Evolutionary conservation across 495 filamentous ascomycete species (phyloP), one percentile per base, ranked within the genome.

Genomic region (Penicillium soppii): DNA sequence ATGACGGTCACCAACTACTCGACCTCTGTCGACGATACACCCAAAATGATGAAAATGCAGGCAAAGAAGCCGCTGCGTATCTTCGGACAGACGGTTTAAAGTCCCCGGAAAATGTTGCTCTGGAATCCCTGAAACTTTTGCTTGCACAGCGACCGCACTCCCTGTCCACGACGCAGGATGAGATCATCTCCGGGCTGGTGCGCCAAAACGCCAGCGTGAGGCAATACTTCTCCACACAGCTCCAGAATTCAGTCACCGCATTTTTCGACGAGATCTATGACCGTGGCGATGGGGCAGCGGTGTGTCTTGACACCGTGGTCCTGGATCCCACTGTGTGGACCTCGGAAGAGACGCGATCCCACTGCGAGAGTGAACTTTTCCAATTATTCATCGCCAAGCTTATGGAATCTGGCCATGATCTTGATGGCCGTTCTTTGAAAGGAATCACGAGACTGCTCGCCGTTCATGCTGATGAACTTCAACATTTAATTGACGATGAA

Each of bases 401-500:
- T 43, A 81, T 86, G 72, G 77, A 79, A 54, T 79, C 80, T 8
- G 82, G 80, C 35, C 75, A 82, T 42, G 81, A 83, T 50, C 64
- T 80, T 26, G 80, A 84, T 36, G 76, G 79, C 41, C 74, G 78
- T 17, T 78, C 82, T 6, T 73, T 87, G 62, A 82, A 83, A 56
- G 82, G 78, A 21, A 78, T 89, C 42, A 77, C 86, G 12, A 74
- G 82, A 46, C 67, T 88, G 10, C 73, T 89, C 15, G 78, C 80
- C 20, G 74, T 79, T n/a, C 78, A 82, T 52, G 80, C 82, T 0
- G 71, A 64, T 1, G 72, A 75, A 42, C 59, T 95, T 43, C 80
- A 85, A 53, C 69, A 75, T 32, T 66, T 91, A 40, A 77, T 96
- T 30, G 91, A 95, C 59, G 77, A 81, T 38, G 87, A 94, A 52